These are phyloP conservation scores for Trichophyton schoenleinii DNA, from an alignment of 2,329 filamentous ascomycete genomes.

Conservation along the genomic window DNA sequence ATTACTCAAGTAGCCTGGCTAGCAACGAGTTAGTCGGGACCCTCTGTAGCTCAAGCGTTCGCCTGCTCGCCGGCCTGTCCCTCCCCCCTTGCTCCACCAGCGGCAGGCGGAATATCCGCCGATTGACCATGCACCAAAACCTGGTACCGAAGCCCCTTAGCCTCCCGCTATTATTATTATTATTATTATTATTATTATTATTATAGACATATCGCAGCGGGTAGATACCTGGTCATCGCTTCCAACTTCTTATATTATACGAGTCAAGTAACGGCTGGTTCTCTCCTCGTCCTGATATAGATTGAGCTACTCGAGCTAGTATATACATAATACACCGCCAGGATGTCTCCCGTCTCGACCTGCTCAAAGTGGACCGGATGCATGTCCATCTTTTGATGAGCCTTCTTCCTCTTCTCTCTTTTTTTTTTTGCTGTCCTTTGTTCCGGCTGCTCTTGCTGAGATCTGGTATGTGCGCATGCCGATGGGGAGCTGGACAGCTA, in stretches of 20 bases:
- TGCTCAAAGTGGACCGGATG: neutral
- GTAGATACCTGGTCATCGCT: neutral
- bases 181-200: neutral
- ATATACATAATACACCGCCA: neutral
- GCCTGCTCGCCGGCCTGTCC: neutral
- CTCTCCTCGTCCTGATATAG: no score
- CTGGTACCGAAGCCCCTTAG: neutral
- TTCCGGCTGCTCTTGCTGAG: neutral
- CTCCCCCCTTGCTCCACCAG: neutral
- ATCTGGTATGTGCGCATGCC: neutral
- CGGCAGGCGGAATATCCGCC: slow-evolving; percentile 11
- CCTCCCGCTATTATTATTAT: no score
- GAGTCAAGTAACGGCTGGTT: neutral
- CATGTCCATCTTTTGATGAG: neutral
- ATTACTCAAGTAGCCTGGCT: no score
- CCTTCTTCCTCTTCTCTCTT: no score
- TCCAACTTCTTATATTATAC: neutral
- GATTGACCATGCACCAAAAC: slow-evolving; percentile 5
- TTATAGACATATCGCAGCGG: neutral
- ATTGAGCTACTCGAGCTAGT: neutral
- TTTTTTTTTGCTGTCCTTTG: neutral
- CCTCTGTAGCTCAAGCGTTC: neutral
- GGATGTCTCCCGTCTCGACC: neutral
- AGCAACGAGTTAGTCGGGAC: no score
- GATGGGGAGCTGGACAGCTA: no score